A percentile compares a stretch with the other conserved stretches of the same genome.
Evolutionary conservation across 164 flowering plant species (phyloP).

Genomic region (Magnolia officinalis): DNA sequence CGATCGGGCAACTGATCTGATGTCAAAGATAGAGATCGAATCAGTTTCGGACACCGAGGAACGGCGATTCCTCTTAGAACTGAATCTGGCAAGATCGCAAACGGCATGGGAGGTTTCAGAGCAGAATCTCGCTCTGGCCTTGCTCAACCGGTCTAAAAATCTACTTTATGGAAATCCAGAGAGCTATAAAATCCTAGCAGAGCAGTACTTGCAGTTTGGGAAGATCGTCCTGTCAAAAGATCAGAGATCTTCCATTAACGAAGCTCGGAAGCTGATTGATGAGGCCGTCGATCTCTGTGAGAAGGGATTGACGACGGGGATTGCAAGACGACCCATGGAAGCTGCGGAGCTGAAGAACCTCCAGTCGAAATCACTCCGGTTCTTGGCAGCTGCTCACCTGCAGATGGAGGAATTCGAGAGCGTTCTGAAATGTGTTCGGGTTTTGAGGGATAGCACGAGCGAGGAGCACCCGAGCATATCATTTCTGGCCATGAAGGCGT

Average conservation of each 20-base stretch:
- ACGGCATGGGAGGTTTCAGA: conserved; percentile 84
- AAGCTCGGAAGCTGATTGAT: conserved; percentile 74
- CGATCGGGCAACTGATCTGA: conserved; percentile 70
- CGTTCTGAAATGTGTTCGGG: conserved; percentile 81
- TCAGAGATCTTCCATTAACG: conserved; percentile 27
- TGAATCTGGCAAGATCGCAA: conserved; percentile 28
- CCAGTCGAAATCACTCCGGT: conserved; percentile 61
- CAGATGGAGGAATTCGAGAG: conserved; percentile 79
- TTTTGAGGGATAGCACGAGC: conserved; percentile 52
- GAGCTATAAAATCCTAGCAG: conserved; percentile 51
- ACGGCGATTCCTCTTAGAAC: conserved; percentile 48
- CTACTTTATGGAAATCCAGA: conserved; percentile 51
- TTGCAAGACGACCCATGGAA: conserved; percentile 41
- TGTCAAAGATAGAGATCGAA: conserved; percentile 37
- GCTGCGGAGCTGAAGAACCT: conserved; percentile 38
- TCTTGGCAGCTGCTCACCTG: conserved; percentile 80
- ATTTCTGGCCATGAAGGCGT: conserved; percentile 90
- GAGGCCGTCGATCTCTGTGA: conserved; percentile 81
- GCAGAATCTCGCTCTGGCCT: conserved; percentile 48
- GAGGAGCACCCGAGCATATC: conserved; percentile 73
- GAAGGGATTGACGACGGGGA: conserved; percentile 46
- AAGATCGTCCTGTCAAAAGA: conserved; percentile 42
- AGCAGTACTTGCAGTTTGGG: conserved; percentile 65
- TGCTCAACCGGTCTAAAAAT: conserved; percentile 61
- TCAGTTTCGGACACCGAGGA: conserved; percentile 34